phyloP scores from a whole-genome alignment of 495 filamentous ascomycete genomes.

The Podospora australis region DNA sequence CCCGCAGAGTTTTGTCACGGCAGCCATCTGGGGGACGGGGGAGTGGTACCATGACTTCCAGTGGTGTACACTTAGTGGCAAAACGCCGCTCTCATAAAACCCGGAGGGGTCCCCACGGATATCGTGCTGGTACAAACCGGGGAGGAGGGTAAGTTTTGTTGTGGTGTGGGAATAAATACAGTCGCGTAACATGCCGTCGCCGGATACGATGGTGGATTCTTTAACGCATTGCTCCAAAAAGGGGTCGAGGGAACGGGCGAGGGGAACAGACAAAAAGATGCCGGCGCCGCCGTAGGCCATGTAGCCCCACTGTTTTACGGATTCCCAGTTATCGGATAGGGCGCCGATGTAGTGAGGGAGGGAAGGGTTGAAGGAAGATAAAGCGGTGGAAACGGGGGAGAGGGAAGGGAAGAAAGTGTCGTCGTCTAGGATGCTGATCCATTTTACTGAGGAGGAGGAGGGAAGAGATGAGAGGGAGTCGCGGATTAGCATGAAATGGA shows the following conservation, averaged over 20 bases:
- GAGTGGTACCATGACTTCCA: slow-evolving; percentile 50
- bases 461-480: slow-evolving; percentile 49
- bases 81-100: slow-evolving; percentile 52
- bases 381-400: slow-evolving; percentile 45
- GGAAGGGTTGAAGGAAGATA: slow-evolving; percentile 41
- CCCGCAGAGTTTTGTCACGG: slow-evolving; percentile 49
- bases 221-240: slow-evolving; percentile 49
- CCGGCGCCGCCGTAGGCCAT: slow-evolving; percentile 67
- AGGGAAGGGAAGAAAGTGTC: slow-evolving; percentile 69
- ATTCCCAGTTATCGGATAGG: slow-evolving; percentile 56
- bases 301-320: slow-evolving; percentile 53
- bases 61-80: slow-evolving; percentile 53
- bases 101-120: slow-evolving; percentile 54
- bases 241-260: slow-evolving; percentile 48
- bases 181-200: slow-evolving; percentile 56
- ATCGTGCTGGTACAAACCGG: slow-evolving; percentile 59
- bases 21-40: slow-evolving; percentile 54
- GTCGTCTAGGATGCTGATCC: slow-evolving; percentile 63
- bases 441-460: slow-evolving; percentile 50
- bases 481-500: slow-evolving; percentile 58
- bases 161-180: slow-evolving; percentile 54
- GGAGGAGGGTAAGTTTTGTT: slow-evolving; percentile 50
- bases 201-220: slow-evolving; percentile 43
- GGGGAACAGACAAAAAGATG: slow-evolving; percentile 56
- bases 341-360: slow-evolving; percentile 55